These are phyloP conservation scores for Mariannaea elegans DNA, from an alignment of 2,329 filamentous ascomycete genomes.

Conservation along the genomic window DNA sequence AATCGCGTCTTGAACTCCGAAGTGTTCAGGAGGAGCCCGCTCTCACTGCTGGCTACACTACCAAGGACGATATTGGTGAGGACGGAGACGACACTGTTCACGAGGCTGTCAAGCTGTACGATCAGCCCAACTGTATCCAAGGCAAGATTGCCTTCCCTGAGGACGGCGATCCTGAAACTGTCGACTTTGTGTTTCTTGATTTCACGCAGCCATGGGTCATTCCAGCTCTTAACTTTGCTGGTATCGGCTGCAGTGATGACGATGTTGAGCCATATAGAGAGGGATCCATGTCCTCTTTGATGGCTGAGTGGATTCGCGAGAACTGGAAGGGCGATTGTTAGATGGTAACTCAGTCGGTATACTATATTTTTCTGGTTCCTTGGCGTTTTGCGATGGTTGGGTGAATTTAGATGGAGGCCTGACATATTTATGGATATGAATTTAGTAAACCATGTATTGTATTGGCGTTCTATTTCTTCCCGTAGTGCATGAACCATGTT, in stretches of 20 bases:
- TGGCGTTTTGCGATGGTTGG: conserved; percentile 3
- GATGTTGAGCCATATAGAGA: conserved; percentile 63
- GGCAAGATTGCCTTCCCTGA: conserved; percentile 69
- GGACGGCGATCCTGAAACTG: conserved; percentile 68
- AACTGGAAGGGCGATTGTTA: conserved; percentile 65
- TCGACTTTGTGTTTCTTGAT: conserved; percentile 91
- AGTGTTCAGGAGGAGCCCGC: conserved; percentile 46
- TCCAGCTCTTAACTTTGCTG: conserved; percentile 72
- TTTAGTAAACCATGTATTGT: too few relatives aligned
- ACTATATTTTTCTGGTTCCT: background rate
- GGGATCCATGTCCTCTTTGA: conserved; percentile 63
- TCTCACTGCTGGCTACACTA: conserved; percentile 81
- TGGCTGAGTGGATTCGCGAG: conserved; percentile 65
- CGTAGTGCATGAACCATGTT: too few relatives aligned
- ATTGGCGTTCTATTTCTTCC: too few relatives aligned
- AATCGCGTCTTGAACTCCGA: conserved; percentile 46
- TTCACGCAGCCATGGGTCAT: conserved; percentile 88
- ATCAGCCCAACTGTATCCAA: conserved; percentile 85
- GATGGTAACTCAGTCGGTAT: background rate
- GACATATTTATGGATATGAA: too few relatives aligned
- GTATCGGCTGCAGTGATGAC: conserved; percentile 57
- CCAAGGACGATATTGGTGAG: conserved; percentile 80
- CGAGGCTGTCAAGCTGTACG: conserved; percentile 75
- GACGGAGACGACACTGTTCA: conserved; percentile 95
- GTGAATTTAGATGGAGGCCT: too few relatives aligned